Conservation (phyloP, 139 green algal genomes). For the Eudorina sp. region DNA sequence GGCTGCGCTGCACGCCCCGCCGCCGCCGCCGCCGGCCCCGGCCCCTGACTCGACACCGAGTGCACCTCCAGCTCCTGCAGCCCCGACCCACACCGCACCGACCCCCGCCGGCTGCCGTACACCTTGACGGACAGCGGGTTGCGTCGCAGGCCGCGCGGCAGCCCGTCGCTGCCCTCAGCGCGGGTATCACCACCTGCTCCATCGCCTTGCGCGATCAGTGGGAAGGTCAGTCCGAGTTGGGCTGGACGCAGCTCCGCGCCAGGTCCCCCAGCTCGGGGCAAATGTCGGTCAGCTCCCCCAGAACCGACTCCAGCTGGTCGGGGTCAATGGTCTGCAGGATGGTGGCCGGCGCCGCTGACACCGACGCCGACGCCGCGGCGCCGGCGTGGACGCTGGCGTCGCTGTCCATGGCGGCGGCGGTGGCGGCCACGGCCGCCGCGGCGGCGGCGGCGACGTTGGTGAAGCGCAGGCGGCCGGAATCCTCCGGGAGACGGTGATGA, state of each 20-base stretch:
- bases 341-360: background rate
- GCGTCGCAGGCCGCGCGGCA: background rate
- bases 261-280: conserved; percentile 11
- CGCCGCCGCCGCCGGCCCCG: too few relatives aligned
- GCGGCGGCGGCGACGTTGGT: background rate
- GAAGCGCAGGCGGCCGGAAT: conserved; percentile 7
- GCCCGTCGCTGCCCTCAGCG: background rate
- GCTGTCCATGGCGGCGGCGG: background rate
- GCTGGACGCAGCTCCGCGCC: background rate
- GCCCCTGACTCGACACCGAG: background rate
- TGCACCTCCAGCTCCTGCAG: background rate
- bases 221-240: background rate
- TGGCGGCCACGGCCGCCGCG: background rate
- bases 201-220: background rate
- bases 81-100: background rate
- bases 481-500: background rate
- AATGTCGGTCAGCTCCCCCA: background rate
- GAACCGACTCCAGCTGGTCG: background rate
- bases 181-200: background rate
- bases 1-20: background rate
- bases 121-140: background rate
- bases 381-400: background rate
- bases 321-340: background rate
- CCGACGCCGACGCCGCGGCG: background rate
- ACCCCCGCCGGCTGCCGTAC: background rate